Base-by-base conservation (phyloP, 2,329 filamentous ascomycete species). In the Nemania bipapillata region DNA sequence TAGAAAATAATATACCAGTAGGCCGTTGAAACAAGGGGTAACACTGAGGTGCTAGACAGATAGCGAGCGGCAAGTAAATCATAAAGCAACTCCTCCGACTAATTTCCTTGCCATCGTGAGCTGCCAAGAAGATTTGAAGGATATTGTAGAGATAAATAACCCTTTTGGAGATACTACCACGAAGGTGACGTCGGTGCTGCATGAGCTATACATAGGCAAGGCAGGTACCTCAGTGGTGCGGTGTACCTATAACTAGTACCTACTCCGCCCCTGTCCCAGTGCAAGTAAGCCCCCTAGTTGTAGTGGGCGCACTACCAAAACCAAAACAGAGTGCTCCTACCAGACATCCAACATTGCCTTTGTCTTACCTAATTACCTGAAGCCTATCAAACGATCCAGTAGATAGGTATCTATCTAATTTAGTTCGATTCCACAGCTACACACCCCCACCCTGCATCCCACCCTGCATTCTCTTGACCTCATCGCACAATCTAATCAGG, bases 111-210 rank as follows among this genome's bases (percentile, higher is more conserved):
- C 7, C 15, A 50, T 35, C 28, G 40, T 56, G 52, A 62, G 15
- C 24, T 26, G 52, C 57, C 26, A 45, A 49, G 24, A 40, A 53
- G 28, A 45, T 54, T 35, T 6, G 26, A 45, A 61, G 7, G 3
- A 22, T 3, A 11, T 54, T 45, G 37, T 49, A 9, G n/a, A 22
- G 17, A 55, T 28, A 4, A 53, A n/a, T n/a, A n/a, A n/a, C n/a
- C n/a, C n/a, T n/a, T n/a, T n/a, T n/a, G n/a, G n/a, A 26, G 28
- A 55, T 26, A 7, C 17, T 24, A 20, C 49, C 37, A 7, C n/a
- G n/a, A 32, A 40, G n/a, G 62, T 67, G 65, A 67, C 65, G 65
- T 67, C 54, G 65, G n/a, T 47, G 37, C 17, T 67, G 65, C 65
- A 67, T 63, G 47, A 37, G 20, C 30, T 32, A 32, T 9, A 32